Evolutionary conservation across 805 yeast genomes (phyloP).

Genomic region (Starmerella stigmatis): DNA sequence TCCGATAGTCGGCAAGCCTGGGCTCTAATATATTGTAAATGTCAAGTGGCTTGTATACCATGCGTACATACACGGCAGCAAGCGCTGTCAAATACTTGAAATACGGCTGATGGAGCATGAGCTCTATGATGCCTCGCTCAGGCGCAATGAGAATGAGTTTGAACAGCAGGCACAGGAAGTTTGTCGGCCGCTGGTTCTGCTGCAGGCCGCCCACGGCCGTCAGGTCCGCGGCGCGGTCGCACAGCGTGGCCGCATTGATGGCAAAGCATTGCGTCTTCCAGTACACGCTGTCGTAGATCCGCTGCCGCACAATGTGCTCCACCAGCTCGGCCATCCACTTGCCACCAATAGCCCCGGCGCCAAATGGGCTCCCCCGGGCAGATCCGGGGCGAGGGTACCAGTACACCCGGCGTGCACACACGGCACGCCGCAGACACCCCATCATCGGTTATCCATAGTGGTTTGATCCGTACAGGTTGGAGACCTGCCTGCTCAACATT

Average conservation of each 20-base stretch:
- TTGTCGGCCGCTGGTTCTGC: conserved; percentile 47
- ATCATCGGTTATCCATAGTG: too few relatives aligned
- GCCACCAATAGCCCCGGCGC: too few relatives aligned
- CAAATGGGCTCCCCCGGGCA: too few relatives aligned
- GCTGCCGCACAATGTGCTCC: conserved; percentile 49
- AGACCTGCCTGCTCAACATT: background rate
- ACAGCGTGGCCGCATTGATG: conserved; percentile 39
- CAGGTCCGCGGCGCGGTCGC: conserved; percentile 40
- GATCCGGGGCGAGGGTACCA: too few relatives aligned
- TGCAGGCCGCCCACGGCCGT: conserved; percentile 51
- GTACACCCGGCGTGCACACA: too few relatives aligned
- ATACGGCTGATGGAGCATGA: conserved; percentile 48
- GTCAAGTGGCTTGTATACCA: conserved; percentile 37
- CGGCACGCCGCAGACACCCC: too few relatives aligned
- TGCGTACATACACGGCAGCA: conserved; percentile 48
- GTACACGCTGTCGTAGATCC: conserved; percentile 45
- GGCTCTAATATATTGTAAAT: conserved; percentile 47
- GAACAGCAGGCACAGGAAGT: conserved; percentile 65
- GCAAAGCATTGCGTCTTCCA: conserved; percentile 50
- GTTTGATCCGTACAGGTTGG: too few relatives aligned
- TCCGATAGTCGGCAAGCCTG: conserved; percentile 54
- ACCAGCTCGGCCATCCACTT: conserved; percentile 23
- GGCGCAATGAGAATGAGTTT: conserved; percentile 74
- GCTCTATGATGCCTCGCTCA: conserved; percentile 41
- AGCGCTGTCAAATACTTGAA: conserved; percentile 72